Evolutionary conservation across 2,329 filamentous ascomycete species (phyloP).

Genomic region (Fusarium irregulare): DNA sequence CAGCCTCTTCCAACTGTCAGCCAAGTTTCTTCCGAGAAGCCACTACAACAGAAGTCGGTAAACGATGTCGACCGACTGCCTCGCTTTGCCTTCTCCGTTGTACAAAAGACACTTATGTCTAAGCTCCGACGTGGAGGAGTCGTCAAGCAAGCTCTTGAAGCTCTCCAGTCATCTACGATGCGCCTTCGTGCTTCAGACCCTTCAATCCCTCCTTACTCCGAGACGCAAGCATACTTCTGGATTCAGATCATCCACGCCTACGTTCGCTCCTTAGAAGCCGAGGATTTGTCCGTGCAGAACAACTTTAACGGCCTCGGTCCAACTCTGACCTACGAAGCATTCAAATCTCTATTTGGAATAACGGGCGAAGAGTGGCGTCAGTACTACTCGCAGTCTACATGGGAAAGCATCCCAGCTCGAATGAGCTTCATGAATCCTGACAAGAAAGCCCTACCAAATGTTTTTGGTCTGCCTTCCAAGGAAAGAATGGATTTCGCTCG

Average conservation of each 20-base stretch:
- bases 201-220: conserved; percentile 45
- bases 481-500: conserved; percentile 31
- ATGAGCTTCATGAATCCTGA: conserved; percentile 46
- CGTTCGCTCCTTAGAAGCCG: conserved; percentile 23
- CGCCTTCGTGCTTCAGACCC: conserved; percentile 30
- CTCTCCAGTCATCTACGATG: conserved; percentile 43
- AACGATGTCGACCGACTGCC: conserved; percentile 40
- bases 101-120: too few relatives aligned
- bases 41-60: accelerated
- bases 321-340: conserved; percentile 31
- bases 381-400: conserved; percentile 43
- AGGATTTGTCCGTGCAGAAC: neutral
- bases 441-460: conserved; percentile 45
- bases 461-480: conserved; percentile 34
- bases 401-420: conserved; percentile 45
- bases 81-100: conserved; percentile 48
- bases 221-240: conserved; percentile 51
- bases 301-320: conserved; percentile 9
- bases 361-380: conserved; percentile 43
- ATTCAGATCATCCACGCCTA: conserved; percentile 44
- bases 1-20: conserved; percentile 43
- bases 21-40: neutral
- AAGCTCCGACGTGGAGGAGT: conserved; percentile 43
- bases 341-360: conserved; percentile 41
- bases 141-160: conserved; percentile 43